A percentile compares a stretch with the other conserved stretches of the same genome.
These are phyloP conservation scores for Begonia peltatifolia DNA, from an alignment of 306 rosid species.

Conservation along the genomic window DNA sequence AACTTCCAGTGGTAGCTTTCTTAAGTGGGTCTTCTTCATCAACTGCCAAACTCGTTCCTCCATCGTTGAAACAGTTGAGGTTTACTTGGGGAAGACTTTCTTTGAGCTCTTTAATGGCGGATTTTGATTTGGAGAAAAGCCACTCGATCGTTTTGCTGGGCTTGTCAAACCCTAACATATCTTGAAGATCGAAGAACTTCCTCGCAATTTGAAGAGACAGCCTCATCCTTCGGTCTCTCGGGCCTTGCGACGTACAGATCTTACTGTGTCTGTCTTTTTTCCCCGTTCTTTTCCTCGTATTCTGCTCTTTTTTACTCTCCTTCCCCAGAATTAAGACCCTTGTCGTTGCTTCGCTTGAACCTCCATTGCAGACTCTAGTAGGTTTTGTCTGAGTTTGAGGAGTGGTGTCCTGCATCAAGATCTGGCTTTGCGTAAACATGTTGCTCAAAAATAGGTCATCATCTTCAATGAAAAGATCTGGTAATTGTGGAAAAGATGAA, in stretches of 20 bases:
- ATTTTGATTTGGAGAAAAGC: slow-evolving; percentile 29
- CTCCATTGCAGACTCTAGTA: too few species aligned
- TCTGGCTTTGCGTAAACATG: slow-evolving; percentile 13
- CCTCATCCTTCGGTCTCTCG: slow-evolving; percentile 44
- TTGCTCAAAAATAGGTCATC: slow-evolving; percentile 20
- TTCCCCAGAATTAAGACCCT: too few species aligned
- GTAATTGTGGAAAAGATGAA: not conserved
- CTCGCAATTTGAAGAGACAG: slow-evolving; percentile 41
- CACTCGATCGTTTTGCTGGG: slow-evolving; percentile 48
- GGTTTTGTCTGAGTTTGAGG: too few species aligned
- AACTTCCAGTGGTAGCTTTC: not conserved
- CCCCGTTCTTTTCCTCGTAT: slow-evolving; percentile 19
- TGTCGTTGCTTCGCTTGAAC: too few species aligned
- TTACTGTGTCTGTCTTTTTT: slow-evolving; percentile 53
- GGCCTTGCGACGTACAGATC: slow-evolving; percentile 46
- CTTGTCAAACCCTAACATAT: slow-evolving; percentile 43
- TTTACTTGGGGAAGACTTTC: slow-evolving; percentile 1
- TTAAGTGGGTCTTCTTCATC: too few species aligned
- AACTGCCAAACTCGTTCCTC: not conserved
- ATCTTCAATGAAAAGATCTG: slow-evolving; percentile 4
- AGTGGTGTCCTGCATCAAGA: too few species aligned
- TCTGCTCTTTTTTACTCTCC: not conserved
- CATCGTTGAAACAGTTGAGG: not conserved
- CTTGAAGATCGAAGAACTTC: slow-evolving; percentile 47
- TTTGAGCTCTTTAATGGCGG: slow-evolving; percentile 30